Conservation (phyloP, 805 yeast species). For the Zygoascus biomembranicola region DNA sequence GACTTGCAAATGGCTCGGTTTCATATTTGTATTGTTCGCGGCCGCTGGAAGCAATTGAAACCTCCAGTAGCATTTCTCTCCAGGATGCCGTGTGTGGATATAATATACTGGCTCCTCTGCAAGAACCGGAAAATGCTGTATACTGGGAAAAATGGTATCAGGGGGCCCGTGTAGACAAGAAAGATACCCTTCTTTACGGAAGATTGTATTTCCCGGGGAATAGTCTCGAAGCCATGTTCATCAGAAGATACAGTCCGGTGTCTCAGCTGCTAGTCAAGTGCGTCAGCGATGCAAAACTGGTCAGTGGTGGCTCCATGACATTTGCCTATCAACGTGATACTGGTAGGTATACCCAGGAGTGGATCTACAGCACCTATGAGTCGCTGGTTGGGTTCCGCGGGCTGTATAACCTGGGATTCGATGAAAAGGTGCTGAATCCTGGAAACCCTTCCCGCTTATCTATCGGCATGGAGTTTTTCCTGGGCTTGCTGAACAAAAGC, state of each 20-base stretch:
- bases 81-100: conserved; percentile 68
- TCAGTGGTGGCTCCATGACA: conserved; percentile 41
- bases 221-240: conserved; percentile 78
- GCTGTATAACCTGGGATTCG: conserved; percentile 53
- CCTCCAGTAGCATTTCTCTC: conserved; percentile 45
- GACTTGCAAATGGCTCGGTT: conserved; percentile 67
- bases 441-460: conserved; percentile 45
- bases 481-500: conserved; percentile 71
- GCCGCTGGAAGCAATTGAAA: conserved; percentile 43
- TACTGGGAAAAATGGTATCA: conserved; percentile 23
- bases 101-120: conserved; percentile 43
- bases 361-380: conserved; percentile 76
- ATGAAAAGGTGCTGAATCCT: conserved; percentile 14
- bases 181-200: conserved; percentile 59
- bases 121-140: conserved; percentile 16
- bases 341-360: conserved; percentile 59
- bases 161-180: conserved; percentile 21
- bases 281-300: conserved; percentile 54
- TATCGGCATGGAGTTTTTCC: conserved; percentile 83
- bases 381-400: conserved; percentile 73
- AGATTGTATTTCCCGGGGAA: conserved; percentile 83
- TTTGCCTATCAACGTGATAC: conserved; percentile 54
- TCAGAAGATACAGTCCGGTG: conserved; percentile 49
- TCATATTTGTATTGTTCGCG: conserved; percentile 70
- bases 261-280: conserved; percentile 68